Evolutionary conservation across 257 asterid species (phyloP), one percentile per base, ranked within the genome.

Genomic region (Solanum piurae): DNA sequence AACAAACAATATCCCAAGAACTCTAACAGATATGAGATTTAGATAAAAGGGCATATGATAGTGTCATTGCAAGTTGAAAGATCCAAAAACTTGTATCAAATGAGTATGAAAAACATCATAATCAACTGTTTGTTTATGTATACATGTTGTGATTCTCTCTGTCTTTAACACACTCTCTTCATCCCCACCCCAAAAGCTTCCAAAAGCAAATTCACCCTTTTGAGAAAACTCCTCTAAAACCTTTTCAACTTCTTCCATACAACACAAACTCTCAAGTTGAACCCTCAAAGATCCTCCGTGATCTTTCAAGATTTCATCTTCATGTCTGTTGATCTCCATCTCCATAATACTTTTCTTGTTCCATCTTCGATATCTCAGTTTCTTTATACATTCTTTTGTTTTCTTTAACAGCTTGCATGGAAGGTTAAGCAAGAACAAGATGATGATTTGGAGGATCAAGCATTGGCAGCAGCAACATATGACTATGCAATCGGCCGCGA

Each of bases 401-500:
- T 90, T 93, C 64, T 68, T 88, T 71, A 96, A 33, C 34, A 96
- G 46, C 52, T 88, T 94, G 66, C 8, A 87, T 2, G 99, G 99
- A 23, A 94, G 89, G 79, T 91, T 96, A 7, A 94, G 92, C 89
- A 94, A 84, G 88, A 96, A 25, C 88, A 93, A 89, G 89, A 94
- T 83, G 88, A 96, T 88, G 88, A 96, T 86, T 86, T 96, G 96
- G 87, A 96, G 92, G 87, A 96, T 88, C 94, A 96, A 87, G 91
- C 98, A 95, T 74, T 94, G 94, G 83, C 98, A 96, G 91, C 99
- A 96, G 76, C 99, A 96, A 29, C 93, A 93, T 68, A 96, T 46
- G 88, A 96, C 98, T 71, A 95, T 87, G 91, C 99, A 95, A 64
- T 96, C 99, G 12, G 98, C 98, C 21, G 96, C 98, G 38, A 92